phyloP scores from a whole-genome alignment of 2,329 filamentous ascomycete genomes.

The Coleophoma eucalyptorum region DNA sequence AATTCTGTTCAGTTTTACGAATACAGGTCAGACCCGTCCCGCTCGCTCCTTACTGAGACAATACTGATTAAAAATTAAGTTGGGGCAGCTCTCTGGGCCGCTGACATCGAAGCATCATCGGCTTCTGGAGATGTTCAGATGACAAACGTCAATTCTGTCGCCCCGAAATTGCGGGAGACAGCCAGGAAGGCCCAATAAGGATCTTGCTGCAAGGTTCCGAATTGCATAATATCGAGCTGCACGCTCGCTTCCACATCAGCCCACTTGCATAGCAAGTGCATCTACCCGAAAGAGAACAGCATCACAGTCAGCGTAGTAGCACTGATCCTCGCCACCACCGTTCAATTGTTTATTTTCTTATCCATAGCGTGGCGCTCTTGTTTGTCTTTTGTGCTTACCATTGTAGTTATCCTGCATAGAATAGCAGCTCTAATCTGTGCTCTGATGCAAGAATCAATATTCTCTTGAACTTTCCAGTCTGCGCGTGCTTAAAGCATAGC shows the following conservation, averaged over 20 bases:
- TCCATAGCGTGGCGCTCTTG: too few species aligned
- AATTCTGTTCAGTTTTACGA: constrained; percentile 85
- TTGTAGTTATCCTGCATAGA: too few species aligned
- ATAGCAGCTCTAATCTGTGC: too few species aligned
- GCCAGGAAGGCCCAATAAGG: neutral
- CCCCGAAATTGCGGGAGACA: neutral
- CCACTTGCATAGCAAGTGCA: neutral
- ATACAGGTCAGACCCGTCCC: constrained; percentile 50
- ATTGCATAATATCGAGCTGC: neutral
- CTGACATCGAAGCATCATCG: constrained; percentile 61
- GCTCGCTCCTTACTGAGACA: neutral
- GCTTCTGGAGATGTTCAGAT: neutral
- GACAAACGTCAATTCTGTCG: neutral
- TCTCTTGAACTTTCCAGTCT: too few species aligned
- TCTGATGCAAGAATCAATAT: too few species aligned
- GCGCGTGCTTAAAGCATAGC: too few species aligned
- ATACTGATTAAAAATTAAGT: constrained; percentile 44
- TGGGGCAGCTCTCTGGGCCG: constrained; percentile 91
- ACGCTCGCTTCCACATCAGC: neutral
- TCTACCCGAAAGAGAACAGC: too few species aligned
- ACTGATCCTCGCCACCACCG: too few species aligned
- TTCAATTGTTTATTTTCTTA: too few species aligned
- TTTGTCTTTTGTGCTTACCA: too few species aligned
- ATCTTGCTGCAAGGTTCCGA: neutral
- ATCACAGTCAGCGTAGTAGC: too few species aligned